Evolutionary conservation across 202 grass and related monocot genomes (phyloP), one percentile per base, ranked within the genome.

Genomic region (Panicum virgatum): DNA sequence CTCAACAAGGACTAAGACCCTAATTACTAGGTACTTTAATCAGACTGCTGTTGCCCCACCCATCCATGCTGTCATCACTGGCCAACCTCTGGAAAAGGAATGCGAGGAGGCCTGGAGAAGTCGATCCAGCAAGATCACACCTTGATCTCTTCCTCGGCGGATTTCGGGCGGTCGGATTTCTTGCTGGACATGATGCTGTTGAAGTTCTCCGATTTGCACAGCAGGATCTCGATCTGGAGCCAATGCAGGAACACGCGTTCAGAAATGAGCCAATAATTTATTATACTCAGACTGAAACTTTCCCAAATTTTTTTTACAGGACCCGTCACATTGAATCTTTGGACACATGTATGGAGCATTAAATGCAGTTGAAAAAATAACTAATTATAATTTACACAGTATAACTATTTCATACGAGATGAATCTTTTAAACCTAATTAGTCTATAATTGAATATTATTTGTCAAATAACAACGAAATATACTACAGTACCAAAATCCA

Each of bases 221-320:
- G 65, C 7, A 94, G 66, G 58, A 98, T 98, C 80, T 98, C 96
- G 42, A 98, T 98, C 96, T 98, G 87, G 69, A 82, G 84, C 8
- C 3, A 77, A 48, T 54, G 47, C 1, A 50, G 47, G 5, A 66
- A 59, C 18, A n/a, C n/a, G n/a, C 18, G 25, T 9, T 66, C n/a
- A 56, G 54, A 61, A 34, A 7, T 12, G 42, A 6, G 29, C 1
- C 22, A 6, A n/a, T n/a, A n/a, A 30, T 4, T 34, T 34, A 4
- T 34, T 34, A 34, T 34, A 34, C 32, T 34, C 32, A 34, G 32
- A 34, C 32, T 34, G 32, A 34, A 34, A 34, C 3, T n/a, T n/a
- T n/a, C n/a, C n/a, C n/a, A n/a, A n/a, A n/a, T n/a, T n/a, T n/a
- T n/a, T n/a, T n/a, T n/a, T n/a, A n/a, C n/a, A n/a, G n/a, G n/a